Base-by-base conservation (phyloP, 2,329 filamentous ascomycete genomes). In the Trichoderma oligosporum region DNA sequence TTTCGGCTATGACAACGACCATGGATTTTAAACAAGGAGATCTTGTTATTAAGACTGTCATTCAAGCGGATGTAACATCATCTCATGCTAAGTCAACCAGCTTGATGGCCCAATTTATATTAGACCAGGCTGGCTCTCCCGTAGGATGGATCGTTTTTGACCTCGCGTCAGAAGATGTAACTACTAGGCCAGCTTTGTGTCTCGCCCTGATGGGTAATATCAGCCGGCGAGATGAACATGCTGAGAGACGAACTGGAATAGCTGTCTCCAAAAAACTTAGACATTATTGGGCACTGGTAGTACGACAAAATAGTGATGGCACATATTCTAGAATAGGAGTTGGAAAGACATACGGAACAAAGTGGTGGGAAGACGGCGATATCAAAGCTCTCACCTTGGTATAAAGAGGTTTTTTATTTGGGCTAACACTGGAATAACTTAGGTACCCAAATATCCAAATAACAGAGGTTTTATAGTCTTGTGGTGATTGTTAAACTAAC, bases 101-200 rank as follows among this genome's bases (percentile, higher is more conserved):
- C 4, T 49, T 47, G 4, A 42, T 61, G 39, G 59, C 59, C 7
- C 38, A 38, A 3, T 57, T 38, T 16, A 49, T 61, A 12, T 22
- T 54, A 11, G 39, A 49, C 20, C 16, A 47, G 12, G 54, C 25
- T 36, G 42, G 22, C 4, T 44, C 18, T 8, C 45, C 47, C 14
- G 33, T 61, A 2, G 59, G 59, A 25, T 61, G 59, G 60, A 27
- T 46, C 4, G 60, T 61, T 5, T 59, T 58, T 7, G 55, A 56
- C 14, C 45, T 51, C 2, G 27, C 48, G 6, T 18, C 51, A 7
- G 20, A 49, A 16, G 51, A 56, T 38, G 16, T 25, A n/a, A 11
- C 29, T 4, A 7, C 12, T 9, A 25, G 46, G 14, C 27, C 16
- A 11, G 33, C 49, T 11, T 45, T 29, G 25, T 54, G 45, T 29